These are phyloP conservation scores for Musa acuminata DNA, from an alignment of 176 grass and related monocot species.

Conservation along the genomic window DNA sequence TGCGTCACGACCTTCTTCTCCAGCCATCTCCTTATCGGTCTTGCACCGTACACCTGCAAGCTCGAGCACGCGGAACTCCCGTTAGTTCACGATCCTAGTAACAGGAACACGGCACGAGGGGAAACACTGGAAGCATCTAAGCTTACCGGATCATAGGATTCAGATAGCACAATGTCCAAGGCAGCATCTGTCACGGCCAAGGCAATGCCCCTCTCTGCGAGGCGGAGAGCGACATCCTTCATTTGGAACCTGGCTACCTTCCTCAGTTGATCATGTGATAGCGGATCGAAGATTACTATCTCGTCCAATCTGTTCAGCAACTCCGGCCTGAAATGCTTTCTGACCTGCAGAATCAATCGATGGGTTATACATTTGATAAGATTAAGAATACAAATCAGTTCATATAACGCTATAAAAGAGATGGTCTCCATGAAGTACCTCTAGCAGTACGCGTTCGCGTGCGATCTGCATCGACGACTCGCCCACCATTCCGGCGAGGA, in stretches of 20 bases:
- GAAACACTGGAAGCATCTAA: neutral
- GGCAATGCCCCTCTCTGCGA: constrained; percentile 73
- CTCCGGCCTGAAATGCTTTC: constrained; percentile 87
- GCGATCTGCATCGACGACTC: constrained; percentile 74
- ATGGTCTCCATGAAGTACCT: constrained; percentile 29
- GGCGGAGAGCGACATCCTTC: constrained; percentile 90
- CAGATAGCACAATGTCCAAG: neutral
- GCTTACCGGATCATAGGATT: neutral
- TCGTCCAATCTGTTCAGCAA: constrained; percentile 84
- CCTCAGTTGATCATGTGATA: constrained; percentile 80
- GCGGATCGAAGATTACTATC: constrained; percentile 77
- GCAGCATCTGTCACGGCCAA: constrained; percentile 76
- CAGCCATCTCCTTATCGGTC: constrained; percentile 73
- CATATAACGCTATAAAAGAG: too few relatives aligned
- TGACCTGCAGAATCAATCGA: constrained; percentile 37
- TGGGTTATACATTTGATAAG: neutral
- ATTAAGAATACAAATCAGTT: too few relatives aligned
- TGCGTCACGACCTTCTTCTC: constrained; percentile 81
- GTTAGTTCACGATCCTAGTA: constrained; percentile 58
- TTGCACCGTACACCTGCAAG: constrained; percentile 62
- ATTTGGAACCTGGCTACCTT: constrained; percentile 88
- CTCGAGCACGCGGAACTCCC: constrained; percentile 1
- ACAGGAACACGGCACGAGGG: constrained; percentile 15
- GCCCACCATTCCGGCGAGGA: constrained; percentile 80
- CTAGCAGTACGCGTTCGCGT: constrained; percentile 57